Evolutionary conservation across 768 basidiomycete species (phyloP).

Genomic region (Termitomyces titanicus): DNA sequence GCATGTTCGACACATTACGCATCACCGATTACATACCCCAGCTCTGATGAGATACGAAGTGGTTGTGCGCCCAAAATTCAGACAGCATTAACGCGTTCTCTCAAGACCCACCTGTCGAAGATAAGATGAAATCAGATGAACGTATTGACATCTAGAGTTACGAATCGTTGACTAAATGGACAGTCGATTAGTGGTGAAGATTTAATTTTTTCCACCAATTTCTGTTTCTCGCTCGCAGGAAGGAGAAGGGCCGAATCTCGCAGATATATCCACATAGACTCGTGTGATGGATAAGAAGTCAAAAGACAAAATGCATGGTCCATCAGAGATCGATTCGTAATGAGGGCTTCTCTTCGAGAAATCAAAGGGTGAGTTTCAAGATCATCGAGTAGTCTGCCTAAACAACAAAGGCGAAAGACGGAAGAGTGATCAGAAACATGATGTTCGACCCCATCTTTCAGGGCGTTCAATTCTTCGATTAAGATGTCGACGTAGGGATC

Average conservation of each 20-base stretch:
- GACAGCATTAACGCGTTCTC: too few species aligned
- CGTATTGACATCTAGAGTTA: not conserved
- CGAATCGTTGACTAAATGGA: slow-evolving; percentile 5
- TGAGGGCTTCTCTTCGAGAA: not conserved
- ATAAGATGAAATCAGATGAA: not conserved
- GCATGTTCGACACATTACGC: too few species aligned
- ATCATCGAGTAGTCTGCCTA: slow-evolving; percentile 28
- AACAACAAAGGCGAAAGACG: slow-evolving; percentile 46
- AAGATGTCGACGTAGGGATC: slow-evolving; percentile 30
- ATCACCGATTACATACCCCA: too few species aligned
- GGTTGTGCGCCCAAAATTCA: too few species aligned
- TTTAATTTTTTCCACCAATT: slow-evolving; percentile 4
- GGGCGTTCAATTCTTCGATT: slow-evolving; percentile 29
- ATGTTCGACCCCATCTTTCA: slow-evolving; percentile 52
- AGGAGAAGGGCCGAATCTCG: slow-evolving; percentile 21
- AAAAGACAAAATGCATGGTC: slow-evolving; percentile 50
- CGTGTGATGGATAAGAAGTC: slow-evolving; percentile 48
- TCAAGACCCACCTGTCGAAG: too few species aligned
- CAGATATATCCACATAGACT: slow-evolving; percentile 64
- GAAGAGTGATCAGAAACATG: slow-evolving; percentile 70
- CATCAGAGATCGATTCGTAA: slow-evolving; percentile 15
- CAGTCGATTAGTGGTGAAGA: not conserved
- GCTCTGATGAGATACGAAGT: too few species aligned
- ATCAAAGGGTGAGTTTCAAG: slow-evolving; percentile 6
- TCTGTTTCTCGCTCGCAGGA: not conserved